Percentiles rank a stretch among this genome's conserved stretches.
phyloP scores from a whole-genome alignment of 2,329 filamentous ascomycete species.

The Allantophomopsis cytisporea region DNA sequence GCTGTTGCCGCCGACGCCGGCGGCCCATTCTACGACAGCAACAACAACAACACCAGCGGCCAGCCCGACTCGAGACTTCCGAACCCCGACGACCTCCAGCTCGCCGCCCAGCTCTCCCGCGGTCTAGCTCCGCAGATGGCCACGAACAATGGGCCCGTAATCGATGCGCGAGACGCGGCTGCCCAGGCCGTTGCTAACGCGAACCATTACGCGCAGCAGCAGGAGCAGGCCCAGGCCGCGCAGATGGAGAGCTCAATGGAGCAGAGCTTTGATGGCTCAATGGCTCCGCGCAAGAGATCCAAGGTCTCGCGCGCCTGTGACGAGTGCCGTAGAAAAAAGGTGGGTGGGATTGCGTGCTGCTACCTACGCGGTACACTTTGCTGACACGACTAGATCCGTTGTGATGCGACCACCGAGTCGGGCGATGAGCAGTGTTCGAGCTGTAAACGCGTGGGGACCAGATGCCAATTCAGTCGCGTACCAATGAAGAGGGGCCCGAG shows the following conservation, averaged over 20 bases:
- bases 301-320: constrained; percentile 86
- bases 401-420: constrained; percentile 65
- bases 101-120: constrained; percentile 30
- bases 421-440: constrained; percentile 67
- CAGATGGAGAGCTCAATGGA: constrained; percentile 19
- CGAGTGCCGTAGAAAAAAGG: constrained; percentile 75
- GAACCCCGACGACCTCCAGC: constrained; percentile 26
- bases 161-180: constrained; percentile 20
- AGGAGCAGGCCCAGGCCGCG: constrained; percentile 7
- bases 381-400: constrained; percentile 44
- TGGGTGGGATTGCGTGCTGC: neutral
- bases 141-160: constrained; percentile 20
- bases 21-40: constrained; percentile 14
- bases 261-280: constrained; percentile 30
- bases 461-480: constrained; percentile 74
- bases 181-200: constrained; percentile 17
- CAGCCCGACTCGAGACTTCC: constrained; percentile 13
- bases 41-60: constrained; percentile 8
- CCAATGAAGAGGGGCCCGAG: constrained; percentile 82
- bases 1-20: constrained; percentile 12
- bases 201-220: constrained; percentile 19
- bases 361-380: neutral
- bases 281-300: constrained; percentile 54
- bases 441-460: constrained; percentile 62
- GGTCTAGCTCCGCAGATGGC: constrained; percentile 27